phyloP scores from a whole-genome alignment of 495 filamentous ascomycete genomes.

The Aspergillus coremiiformis region DNA sequence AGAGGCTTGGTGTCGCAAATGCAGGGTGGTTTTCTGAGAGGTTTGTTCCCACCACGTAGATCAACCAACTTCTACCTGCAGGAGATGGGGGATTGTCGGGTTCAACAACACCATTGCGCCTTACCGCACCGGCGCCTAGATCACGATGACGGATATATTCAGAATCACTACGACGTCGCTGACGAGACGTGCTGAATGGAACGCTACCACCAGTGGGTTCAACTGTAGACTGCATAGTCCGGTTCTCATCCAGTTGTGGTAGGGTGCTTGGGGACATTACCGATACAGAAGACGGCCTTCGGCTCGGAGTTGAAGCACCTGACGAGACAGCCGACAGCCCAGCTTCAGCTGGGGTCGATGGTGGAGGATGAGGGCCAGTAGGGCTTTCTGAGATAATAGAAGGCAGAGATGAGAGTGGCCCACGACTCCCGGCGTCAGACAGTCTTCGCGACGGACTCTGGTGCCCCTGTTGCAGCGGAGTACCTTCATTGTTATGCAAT shows the following conservation, averaged over 20 bases:
- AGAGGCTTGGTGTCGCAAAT: constrained; percentile 66
- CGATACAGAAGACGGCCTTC: constrained; percentile 48
- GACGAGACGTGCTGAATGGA: constrained; percentile 31
- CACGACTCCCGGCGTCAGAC: constrained; percentile 31
- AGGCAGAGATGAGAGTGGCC: constrained; percentile 27
- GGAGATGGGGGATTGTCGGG: constrained; percentile 48
- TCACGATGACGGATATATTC: constrained; percentile 52
- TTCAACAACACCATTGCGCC: constrained; percentile 61
- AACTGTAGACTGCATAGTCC: constrained; percentile 26
- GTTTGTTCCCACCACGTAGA: constrained; percentile 71
- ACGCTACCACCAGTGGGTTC: constrained; percentile 23
- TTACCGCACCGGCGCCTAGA: constrained; percentile 54
- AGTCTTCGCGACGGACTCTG: constrained; percentile 26
- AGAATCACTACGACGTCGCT: constrained; percentile 55
- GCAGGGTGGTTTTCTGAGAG: constrained; percentile 71
- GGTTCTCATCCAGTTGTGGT: constrained; percentile 30
- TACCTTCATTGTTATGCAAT: constrained; percentile 39
- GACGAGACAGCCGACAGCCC: constrained; percentile 52
- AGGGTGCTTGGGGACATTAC: constrained; percentile 31
- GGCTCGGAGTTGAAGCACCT: constrained; percentile 48
- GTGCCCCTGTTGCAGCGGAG: constrained; percentile 34
- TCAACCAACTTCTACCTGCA: constrained; percentile 62
- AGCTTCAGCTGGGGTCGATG: constrained; percentile 61
- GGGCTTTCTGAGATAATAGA: constrained; percentile 48
- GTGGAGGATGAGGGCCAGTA: constrained; percentile 57